A percentile compares a stretch with the other conserved stretches of the same genome.
Conservation (phyloP, 164 flowering plant species). For the Dillenia turbinata region DNA sequence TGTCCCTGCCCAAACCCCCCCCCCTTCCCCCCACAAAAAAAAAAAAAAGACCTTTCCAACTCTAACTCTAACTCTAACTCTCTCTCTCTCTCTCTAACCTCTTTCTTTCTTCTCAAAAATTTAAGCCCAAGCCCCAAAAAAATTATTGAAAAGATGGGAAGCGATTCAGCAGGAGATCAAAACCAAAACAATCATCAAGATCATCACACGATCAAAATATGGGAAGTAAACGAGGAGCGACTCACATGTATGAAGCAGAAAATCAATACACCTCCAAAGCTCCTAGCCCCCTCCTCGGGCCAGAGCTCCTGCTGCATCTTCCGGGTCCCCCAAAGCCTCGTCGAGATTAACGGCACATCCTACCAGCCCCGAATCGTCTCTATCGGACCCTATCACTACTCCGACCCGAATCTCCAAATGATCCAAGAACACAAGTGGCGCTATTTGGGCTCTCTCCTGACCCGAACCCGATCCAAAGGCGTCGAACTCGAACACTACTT, state of each 20-base stretch:
- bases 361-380: constrained; percentile 56
- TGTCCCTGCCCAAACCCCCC: too few relatives aligned
- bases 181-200: too few relatives aligned
- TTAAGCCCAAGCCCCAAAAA: too few relatives aligned
- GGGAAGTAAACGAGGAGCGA: constrained; percentile 10
- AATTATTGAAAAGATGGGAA: too few relatives aligned
- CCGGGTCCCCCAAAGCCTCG: constrained; percentile 42
- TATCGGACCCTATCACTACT: constrained; percentile 57
- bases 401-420: constrained; percentile 27
- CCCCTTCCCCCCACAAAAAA: too few relatives aligned
- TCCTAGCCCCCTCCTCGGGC: constrained; percentile 39
- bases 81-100: too few relatives aligned
- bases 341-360: constrained; percentile 30
- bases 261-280: constrained; percentile 23
- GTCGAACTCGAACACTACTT: constrained; percentile 21
- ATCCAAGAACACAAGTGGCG: constrained; percentile 61
- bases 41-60: too few relatives aligned
- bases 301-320: constrained; percentile 44
- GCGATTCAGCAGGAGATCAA: too few relatives aligned
- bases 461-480: constrained; percentile 17
- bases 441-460: constrained; percentile 26
- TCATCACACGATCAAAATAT: not conserved
- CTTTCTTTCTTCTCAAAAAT: too few relatives aligned
- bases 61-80: too few relatives aligned
- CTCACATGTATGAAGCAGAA: constrained; percentile 28